Percentiles rank a stretch among this genome's conserved stretches.
These are phyloP conservation scores for Russula brevipes DNA, from an alignment of 768 basidiomycete genomes.

Conservation along the genomic window DNA sequence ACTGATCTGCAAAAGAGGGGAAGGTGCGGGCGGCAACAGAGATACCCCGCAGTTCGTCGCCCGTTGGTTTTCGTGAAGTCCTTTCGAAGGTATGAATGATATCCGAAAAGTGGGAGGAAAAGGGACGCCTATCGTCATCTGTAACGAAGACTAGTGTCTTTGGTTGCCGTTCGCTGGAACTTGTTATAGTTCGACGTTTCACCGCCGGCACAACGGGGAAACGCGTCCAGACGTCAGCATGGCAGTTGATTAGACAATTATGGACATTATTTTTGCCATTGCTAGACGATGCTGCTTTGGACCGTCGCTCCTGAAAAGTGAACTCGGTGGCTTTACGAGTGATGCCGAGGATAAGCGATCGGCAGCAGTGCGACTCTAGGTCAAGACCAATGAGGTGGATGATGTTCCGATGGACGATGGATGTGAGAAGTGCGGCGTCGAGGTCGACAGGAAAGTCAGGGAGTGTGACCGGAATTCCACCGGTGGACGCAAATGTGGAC, in stretches of 20 bases:
- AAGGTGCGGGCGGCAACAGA: constrained; percentile 34
- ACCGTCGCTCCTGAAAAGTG: constrained; percentile 44
- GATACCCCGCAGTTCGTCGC: constrained; percentile 39
- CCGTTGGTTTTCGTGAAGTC: constrained; percentile 49
- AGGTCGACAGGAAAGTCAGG: constrained; percentile 25
- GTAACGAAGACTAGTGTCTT: constrained; percentile 44
- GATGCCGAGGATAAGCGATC: constrained; percentile 47
- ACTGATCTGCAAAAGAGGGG: constrained; percentile 26
- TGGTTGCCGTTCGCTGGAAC: constrained; percentile 28
- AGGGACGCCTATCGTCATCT: constrained; percentile 34
- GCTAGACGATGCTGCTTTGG: constrained; percentile 21
- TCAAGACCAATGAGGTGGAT: constrained; percentile 44
- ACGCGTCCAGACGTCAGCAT: constrained; percentile 15
- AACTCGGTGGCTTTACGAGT: constrained; percentile 55
- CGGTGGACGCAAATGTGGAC: constrained; percentile 49
- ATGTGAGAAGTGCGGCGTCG: constrained; percentile 37
- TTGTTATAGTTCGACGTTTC: constrained; percentile 15
- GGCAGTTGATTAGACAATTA: constrained; percentile 32
- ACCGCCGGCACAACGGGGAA: constrained; percentile 17
- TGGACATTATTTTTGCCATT: constrained; percentile 33
- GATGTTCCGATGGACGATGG: constrained; percentile 39
- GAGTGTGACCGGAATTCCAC: constrained; percentile 39
- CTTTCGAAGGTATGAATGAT: constrained; percentile 46
- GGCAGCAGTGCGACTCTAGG: constrained; percentile 31
- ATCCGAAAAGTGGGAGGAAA: constrained; percentile 41